Base-by-base conservation (phyloP, 306 rosid species). In the Quercus wislizeni region DNA sequence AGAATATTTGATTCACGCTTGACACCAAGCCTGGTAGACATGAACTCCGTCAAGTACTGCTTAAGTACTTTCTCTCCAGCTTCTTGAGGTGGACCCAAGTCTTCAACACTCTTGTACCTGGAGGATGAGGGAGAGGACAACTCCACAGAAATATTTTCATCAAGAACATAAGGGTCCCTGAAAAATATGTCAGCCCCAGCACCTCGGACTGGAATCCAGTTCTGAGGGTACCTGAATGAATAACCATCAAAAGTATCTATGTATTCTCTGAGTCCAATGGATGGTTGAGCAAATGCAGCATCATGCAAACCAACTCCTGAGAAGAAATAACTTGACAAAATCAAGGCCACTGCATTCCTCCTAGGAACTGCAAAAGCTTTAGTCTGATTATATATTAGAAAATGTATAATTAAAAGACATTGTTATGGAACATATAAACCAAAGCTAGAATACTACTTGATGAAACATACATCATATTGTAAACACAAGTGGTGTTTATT, bases 171-270 rank as follows among this genome's bases (percentile, higher is more conserved):
- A 75, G 99, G 99, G 80, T 95, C 99, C 74, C 97, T 90, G 79
- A 95, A 95, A 87, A 95, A 92, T 20, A 95, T 91, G 82, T 92
- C 99, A 10, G 99, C 98, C 41, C 98, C 99, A 4, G 97, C 93
- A 49, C 99, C 99, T 35, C 89, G 85, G 14, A 95, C 99, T 83
- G 85, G 95, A 81, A 95, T 92, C 98, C 99, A 95, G 75, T 90
- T 95, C 57, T 80, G 76, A 0, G 99, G 98, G 80, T 92, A 95
- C 65, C 80, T 85, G 71, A 95, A 91, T 5, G 94, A 90, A 86
- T 95, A 95, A 6, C 98, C 99, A 80, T 95, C 99, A 76, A 95
- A 95, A 38, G 92, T 70, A 51, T 92, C 99, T 4, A 92, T 84
- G 79, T 89, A 92, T 79, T 95, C 99, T 13, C 93, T 88, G 27